Evolutionary conservation across 805 yeast species (phyloP).

Genomic region (Hanseniaspora guilliermondii): DNA sequence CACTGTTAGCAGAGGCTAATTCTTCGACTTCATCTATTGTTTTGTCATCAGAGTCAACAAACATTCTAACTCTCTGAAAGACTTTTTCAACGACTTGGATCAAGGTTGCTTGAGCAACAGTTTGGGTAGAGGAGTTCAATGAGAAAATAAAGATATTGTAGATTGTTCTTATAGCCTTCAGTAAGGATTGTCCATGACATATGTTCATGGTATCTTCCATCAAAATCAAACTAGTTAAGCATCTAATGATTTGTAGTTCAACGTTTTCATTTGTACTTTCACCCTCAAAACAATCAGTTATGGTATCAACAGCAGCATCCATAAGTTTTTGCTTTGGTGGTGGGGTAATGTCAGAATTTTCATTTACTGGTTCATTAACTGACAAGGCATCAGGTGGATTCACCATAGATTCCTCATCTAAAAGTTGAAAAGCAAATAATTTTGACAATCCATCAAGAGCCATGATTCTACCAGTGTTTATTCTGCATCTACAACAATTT

Average conservation of each 20-base stretch:
- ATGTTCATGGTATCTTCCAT: conserved; percentile 62
- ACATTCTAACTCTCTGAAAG: conserved; percentile 54
- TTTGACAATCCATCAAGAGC: conserved; percentile 83
- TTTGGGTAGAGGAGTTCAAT: conserved; percentile 69
- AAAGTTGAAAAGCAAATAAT: conserved; percentile 65
- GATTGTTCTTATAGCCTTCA: conserved; percentile 85
- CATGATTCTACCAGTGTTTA: conserved; percentile 49
- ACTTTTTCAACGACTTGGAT: conserved; percentile 81
- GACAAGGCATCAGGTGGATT: conserved; percentile 33
- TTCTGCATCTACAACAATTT: conserved; percentile 56
- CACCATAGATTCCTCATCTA: conserved; percentile 49
- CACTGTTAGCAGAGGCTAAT: conserved; percentile 1
- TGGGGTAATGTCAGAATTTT: conserved; percentile 36
- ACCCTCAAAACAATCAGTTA: conserved; percentile 75
- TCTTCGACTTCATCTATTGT: conserved; percentile 14
- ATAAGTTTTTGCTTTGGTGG: conserved; percentile 49
- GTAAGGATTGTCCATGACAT: conserved; percentile 72
- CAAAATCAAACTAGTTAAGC: conserved; percentile 75
- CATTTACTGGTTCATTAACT: conserved; percentile 25
- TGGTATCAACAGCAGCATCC: conserved; percentile 73
- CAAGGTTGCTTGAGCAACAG: conserved; percentile 87
- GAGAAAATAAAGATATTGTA: conserved; percentile 86
- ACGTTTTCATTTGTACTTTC: conserved; percentile 83
- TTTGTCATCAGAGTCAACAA: conserved; percentile 16
- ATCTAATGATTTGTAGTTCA: conserved; percentile 86